Percentiles rank a stretch among this genome's conserved stretches.
Evolutionary conservation across 768 basidiomycete species (phyloP).

Genomic region (Lentinula raphanica): DNA sequence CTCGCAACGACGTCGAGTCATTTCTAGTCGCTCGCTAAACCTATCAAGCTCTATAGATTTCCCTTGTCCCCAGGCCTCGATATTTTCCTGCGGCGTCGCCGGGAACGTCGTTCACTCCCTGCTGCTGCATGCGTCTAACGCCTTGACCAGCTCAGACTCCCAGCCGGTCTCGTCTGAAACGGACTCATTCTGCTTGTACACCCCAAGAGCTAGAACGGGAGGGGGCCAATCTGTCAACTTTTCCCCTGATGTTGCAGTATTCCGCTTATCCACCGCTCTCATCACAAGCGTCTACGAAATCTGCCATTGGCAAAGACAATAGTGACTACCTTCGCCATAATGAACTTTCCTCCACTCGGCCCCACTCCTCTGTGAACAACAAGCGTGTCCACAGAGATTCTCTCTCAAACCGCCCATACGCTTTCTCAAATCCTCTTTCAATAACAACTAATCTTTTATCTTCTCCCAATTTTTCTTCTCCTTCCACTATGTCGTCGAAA

Average conservation of each 20-base stretch:
- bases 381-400: slow-evolving; percentile 36
- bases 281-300: slow-evolving; percentile 23
- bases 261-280: slow-evolving; percentile 33
- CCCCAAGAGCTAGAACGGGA: slow-evolving; percentile 24
- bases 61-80: slow-evolving; percentile 21
- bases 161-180: slow-evolving; percentile 59
- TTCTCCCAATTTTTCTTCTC: no score
- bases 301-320: slow-evolving; percentile 23
- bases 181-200: slow-evolving; percentile 19
- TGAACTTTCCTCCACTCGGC: slow-evolving; percentile 25
- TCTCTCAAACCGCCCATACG: slow-evolving; percentile 7
- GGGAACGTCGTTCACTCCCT: slow-evolving; percentile 21
- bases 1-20: background rate
- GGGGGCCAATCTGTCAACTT: slow-evolving; percentile 1
- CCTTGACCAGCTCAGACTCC: slow-evolving; percentile 41
- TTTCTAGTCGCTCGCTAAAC: slow-evolving; percentile 5
- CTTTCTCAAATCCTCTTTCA: slow-evolving; percentile 17
- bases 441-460: slow-evolving; percentile 22
- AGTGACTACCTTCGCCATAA: slow-evolving; percentile 37
- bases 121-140: slow-evolving; percentile 37
- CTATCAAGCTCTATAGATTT: slow-evolving; percentile 19
- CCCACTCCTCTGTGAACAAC: slow-evolving; percentile 18
- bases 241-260: slow-evolving; percentile 60
- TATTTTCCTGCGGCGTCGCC: slow-evolving; percentile 19
- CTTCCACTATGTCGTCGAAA: slow-evolving; percentile 28